These are phyloP conservation scores for Micromonas commoda DNA, from an alignment of 139 green algal species.

Conservation along the genomic window DNA sequence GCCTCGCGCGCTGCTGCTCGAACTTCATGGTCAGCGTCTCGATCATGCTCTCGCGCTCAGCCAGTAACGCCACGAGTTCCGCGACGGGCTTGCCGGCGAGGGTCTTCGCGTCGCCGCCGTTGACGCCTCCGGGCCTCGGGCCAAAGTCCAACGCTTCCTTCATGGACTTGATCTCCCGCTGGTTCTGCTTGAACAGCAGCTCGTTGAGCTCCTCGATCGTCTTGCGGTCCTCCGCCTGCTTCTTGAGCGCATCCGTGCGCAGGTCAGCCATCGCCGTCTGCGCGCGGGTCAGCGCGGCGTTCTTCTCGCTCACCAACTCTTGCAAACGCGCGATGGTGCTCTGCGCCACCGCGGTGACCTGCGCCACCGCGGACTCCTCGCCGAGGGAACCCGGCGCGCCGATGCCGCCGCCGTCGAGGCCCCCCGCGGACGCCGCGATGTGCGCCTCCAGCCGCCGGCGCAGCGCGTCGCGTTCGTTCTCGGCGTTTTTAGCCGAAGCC, in stretches of 20 bases:
- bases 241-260: conserved; percentile 36
- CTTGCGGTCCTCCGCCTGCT: conserved; percentile 43
- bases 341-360: conserved; percentile 48
- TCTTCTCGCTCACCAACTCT: conserved; percentile 34
- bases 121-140: background rate
- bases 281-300: background rate
- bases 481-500: background rate
- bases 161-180: conserved; percentile 36
- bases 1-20: conserved; percentile 40
- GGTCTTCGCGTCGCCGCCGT: background rate
- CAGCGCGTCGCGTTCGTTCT: conserved; percentile 17
- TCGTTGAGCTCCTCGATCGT: conserved; percentile 55
- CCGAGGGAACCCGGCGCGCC: background rate
- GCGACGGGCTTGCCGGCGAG: conserved; percentile 32
- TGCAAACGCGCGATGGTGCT: conserved; percentile 57
- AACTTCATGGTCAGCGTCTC: conserved; percentile 40
- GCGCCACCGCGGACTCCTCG: conserved; percentile 26
- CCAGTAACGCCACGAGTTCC: conserved; percentile 39
- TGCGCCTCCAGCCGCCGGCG: background rate
- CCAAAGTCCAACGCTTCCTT: background rate
- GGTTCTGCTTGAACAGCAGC: conserved; percentile 41
- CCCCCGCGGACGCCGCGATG: background rate
- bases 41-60: conserved; percentile 40
- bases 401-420: background rate
- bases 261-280: conserved; percentile 36